A percentile compares a stretch with the other conserved stretches of the same genome.
phyloP scores from a whole-genome alignment of 306 rosid genomes.

The Boehmeria nivea region DNA sequence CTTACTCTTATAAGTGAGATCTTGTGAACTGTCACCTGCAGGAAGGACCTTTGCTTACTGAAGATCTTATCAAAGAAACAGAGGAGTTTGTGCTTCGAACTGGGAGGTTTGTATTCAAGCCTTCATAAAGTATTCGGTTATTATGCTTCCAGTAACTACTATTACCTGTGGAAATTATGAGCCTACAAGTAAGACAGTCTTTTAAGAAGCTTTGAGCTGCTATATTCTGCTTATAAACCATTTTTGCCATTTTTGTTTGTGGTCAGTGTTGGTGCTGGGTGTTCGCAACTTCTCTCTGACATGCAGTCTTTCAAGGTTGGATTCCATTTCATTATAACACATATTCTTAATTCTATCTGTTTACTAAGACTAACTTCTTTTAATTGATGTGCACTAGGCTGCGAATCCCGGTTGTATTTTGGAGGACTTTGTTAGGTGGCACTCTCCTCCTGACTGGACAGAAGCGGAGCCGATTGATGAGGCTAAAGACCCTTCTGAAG shows the following conservation, averaged over 20 bases:
- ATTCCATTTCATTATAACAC: background rate
- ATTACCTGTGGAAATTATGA: too few species aligned
- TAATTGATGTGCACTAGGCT: slow-evolving; percentile 46
- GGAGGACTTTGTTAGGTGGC: slow-evolving; percentile 99
- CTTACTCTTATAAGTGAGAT: slow-evolving; percentile 21
- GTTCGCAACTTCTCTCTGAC: slow-evolving; percentile 98
- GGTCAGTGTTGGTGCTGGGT: slow-evolving; percentile 97
- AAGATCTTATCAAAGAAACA: slow-evolving; percentile 88
- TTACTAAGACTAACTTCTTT: slow-evolving; percentile 20
- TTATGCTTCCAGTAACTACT: background rate
- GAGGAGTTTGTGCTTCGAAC: slow-evolving; percentile 98
- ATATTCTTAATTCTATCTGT: slow-evolving; percentile 1
- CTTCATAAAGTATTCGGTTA: background rate
- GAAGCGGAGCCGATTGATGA: slow-evolving; percentile 50
- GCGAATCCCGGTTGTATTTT: slow-evolving; percentile 99
- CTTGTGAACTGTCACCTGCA: slow-evolving; percentile 31
- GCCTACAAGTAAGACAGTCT: too few species aligned
- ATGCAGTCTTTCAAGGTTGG: slow-evolving; percentile 99
- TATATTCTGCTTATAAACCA: background rate
- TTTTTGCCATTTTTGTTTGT: slow-evolving; percentile 27
- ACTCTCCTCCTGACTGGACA: slow-evolving; percentile 99
- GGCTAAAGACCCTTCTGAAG: slow-evolving; percentile 41
- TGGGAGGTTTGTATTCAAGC: slow-evolving; percentile 65
- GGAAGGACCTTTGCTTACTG: slow-evolving; percentile 98
- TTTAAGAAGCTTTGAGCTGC: background rate